Evolutionary conservation across 305 asterid genomes (phyloP).

Genomic region (Fraxinus sp.): DNA sequence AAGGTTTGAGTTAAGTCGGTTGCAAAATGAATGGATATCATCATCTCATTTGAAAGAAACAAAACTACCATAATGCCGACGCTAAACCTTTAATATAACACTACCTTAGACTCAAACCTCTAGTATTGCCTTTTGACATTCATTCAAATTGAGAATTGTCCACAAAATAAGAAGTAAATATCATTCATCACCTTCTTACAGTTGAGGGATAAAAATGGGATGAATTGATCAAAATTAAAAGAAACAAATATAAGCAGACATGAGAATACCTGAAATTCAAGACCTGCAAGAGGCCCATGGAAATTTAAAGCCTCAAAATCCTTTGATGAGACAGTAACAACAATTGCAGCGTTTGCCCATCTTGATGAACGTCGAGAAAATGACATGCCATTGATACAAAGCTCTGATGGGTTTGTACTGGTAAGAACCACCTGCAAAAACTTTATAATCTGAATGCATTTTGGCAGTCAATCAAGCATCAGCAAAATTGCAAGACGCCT

Average conservation of each 20-base stretch:
- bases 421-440: slow-evolving; percentile 89
- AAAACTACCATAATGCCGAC: background rate
- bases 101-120: background rate
- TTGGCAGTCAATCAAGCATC: background rate
- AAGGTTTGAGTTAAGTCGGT: background rate
- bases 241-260: slow-evolving; percentile 4
- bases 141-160: background rate
- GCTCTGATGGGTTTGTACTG: slow-evolving; percentile 83
- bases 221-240: slow-evolving; percentile 1
- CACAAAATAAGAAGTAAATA: background rate
- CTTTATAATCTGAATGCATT: slow-evolving; percentile 16
- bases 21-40: background rate
- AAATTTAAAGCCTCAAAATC: slow-evolving; percentile 66
- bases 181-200: background rate
- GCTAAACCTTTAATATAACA: background rate
- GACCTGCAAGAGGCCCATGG: slow-evolving; percentile 89
- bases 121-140: background rate
- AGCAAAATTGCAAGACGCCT: background rate
- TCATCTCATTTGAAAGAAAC: background rate
- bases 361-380: slow-evolving; percentile 86
- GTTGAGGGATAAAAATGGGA: slow-evolving; percentile 9
- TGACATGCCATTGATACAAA: slow-evolving; percentile 95
- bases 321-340: slow-evolving; percentile 64
- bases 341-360: slow-evolving; percentile 98
- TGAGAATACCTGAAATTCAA: slow-evolving; percentile 77